phyloP scores from a whole-genome alignment of 2,329 filamentous ascomycete species.

The Metarhizium rileyi region DNA sequence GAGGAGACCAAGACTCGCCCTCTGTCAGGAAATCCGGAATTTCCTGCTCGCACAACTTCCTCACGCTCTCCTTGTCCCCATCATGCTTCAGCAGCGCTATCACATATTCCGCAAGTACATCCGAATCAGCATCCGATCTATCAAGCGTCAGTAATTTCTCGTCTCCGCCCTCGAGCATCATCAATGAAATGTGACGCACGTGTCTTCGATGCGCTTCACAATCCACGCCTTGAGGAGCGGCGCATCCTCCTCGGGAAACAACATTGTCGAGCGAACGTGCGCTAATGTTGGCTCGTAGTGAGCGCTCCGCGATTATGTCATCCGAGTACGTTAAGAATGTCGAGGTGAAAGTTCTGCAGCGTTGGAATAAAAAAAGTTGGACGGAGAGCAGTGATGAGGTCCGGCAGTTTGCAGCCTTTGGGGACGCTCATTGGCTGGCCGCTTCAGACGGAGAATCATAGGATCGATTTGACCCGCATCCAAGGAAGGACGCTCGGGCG shows the following conservation, averaged over 20 bases:
- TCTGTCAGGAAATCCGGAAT: conserved; percentile 68
- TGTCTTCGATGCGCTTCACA: conserved; percentile 65
- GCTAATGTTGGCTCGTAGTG: not conserved
- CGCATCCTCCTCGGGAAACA: conserved; percentile 54
- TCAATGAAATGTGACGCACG: conserved; percentile 39
- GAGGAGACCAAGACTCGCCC: conserved; percentile 29
- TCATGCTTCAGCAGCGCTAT: conserved; percentile 65
- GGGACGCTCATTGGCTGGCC: not conserved
- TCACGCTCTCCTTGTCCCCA: conserved; percentile 53
- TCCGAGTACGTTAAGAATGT: not conserved
- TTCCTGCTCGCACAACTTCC: conserved; percentile 58
- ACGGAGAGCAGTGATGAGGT: not conserved
- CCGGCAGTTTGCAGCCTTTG: not conserved
- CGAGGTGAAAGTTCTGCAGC: not conserved
- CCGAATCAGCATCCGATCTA: conserved; percentile 70
- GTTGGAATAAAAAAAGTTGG: not conserved
- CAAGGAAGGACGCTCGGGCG: too few relatives aligned
- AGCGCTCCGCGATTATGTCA: not conserved
- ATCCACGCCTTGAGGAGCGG: conserved; percentile 65
- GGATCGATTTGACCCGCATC: too few relatives aligned
- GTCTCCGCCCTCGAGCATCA: not conserved
- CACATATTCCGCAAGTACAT: conserved; percentile 79
- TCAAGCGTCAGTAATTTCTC: conserved; percentile 6
- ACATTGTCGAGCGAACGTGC: conserved; percentile 31
- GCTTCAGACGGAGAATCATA: not conserved